Percentiles rank a stretch among this genome's conserved stretches.
Evolutionary conservation across 371 early-diverging fungal species (phyloP).

Genomic region (Actinomortierella ambigua): DNA sequence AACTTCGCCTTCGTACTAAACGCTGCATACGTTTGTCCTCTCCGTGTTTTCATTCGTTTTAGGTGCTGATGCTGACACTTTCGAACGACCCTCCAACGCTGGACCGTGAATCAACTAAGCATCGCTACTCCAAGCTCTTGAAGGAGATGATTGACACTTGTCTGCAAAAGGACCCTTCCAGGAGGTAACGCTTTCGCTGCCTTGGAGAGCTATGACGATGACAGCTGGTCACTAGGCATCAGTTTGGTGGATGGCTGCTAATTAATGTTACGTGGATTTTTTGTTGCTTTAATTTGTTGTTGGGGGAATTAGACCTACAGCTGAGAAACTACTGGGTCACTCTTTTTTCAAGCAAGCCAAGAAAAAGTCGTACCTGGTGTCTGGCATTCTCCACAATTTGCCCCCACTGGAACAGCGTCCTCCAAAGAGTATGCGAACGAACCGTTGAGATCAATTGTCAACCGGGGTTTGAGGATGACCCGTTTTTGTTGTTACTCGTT

Average conservation of each 20-base stretch:
- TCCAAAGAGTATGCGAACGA: constrained; percentile 55
- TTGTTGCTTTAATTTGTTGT: neutral
- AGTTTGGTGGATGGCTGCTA: neutral
- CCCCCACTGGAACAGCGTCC: constrained; percentile 74
- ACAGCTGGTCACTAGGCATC: neutral
- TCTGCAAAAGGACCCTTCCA: constrained; percentile 81
- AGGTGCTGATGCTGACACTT: constrained; percentile 90
- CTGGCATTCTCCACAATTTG: constrained; percentile 63
- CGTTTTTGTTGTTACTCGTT: neutral
- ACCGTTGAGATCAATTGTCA: too few species aligned
- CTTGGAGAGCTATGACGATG: constrained; percentile 5
- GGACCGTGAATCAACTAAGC: constrained; percentile 73
- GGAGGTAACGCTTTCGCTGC: constrained; percentile 59
- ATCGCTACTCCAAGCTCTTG: constrained; percentile 78
- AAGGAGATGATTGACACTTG: constrained; percentile 89
- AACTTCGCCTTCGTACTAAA: neutral
- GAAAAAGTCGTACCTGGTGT: constrained; percentile 70
- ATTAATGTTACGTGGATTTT: neutral
- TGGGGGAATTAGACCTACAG: constrained; percentile 63
- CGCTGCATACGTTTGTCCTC: constrained; percentile 1
- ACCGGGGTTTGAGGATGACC: neutral
- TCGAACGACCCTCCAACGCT: constrained; percentile 89
- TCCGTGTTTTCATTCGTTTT: constrained; percentile 8
- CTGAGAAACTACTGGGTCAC: constrained; percentile 79
- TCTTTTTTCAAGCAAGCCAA: constrained; percentile 86